Conservation (phyloP, 768 basidiomycete species). For the Tylopilus cervinicoccineus region DNA sequence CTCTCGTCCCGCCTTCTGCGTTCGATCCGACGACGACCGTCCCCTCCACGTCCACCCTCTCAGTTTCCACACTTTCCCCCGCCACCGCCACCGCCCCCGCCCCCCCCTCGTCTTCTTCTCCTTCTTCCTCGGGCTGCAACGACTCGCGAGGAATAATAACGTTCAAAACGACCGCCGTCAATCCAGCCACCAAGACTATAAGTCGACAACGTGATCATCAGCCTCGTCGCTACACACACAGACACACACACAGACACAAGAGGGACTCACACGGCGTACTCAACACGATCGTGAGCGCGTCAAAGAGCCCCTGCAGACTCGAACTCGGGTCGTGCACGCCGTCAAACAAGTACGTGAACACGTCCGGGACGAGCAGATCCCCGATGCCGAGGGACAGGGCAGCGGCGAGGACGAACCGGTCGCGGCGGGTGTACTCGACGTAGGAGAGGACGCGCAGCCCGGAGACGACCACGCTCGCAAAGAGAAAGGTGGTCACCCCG, state of each 20-base stretch:
- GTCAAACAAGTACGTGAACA: slow-evolving; percentile 70
- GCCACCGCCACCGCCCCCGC: too few relatives aligned
- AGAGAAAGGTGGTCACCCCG: slow-evolving; percentile 85
- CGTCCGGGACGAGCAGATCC: slow-evolving; percentile 59
- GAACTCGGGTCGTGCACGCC: slow-evolving; percentile 47
- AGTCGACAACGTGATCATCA: too few relatives aligned
- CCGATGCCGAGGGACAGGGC: slow-evolving; percentile 69
- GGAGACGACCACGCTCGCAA: slow-evolving; percentile 68
- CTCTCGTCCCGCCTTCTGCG: background rate
- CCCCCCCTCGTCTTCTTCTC: too few relatives aligned
- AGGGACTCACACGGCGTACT: slow-evolving; percentile 71
- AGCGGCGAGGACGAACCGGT: slow-evolving; percentile 67
- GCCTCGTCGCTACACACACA: background rate
- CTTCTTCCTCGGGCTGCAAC: slow-evolving; percentile 20
- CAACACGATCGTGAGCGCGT: slow-evolving; percentile 75
- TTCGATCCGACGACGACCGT: background rate
- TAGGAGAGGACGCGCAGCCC: slow-evolving; percentile 68
- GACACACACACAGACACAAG: background rate
- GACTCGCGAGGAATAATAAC: slow-evolving; percentile 45
- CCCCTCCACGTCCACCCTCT: slow-evolving; percentile 27
- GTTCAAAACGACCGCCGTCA: slow-evolving; percentile 58
- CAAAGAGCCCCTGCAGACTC: slow-evolving; percentile 64
- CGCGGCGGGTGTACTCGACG: slow-evolving; percentile 55
- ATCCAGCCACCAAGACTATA: slow-evolving; percentile 55
- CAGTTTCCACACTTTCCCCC: too few relatives aligned